These are phyloP conservation scores for Pseudonitzschia multiseries DNA, from an alignment of 108 stramenopile species.

Conservation along the genomic window DNA sequence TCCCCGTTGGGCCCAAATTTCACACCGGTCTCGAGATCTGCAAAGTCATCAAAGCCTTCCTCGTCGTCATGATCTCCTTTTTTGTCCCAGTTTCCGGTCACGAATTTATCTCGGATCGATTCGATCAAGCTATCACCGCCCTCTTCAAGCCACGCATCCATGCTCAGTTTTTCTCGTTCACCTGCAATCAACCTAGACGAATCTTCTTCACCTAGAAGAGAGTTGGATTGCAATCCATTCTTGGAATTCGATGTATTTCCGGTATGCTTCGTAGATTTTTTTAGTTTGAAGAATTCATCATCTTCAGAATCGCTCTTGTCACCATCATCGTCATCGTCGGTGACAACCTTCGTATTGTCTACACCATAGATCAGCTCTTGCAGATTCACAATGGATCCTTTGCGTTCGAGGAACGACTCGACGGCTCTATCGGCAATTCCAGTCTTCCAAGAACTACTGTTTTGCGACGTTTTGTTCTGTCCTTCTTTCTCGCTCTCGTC, in stretches of 20 bases:
- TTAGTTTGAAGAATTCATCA: conserved; percentile 48
- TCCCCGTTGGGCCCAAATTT: conserved; percentile 63
- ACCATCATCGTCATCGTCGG: conserved; percentile 51
- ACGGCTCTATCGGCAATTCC: conserved; percentile 72
- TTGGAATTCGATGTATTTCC: neutral
- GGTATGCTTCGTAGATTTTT: neutral
- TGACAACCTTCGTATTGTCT: conserved; percentile 43
- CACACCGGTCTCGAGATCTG: conserved; percentile 92
- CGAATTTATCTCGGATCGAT: conserved; percentile 87
- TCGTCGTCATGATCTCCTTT: conserved; percentile 38
- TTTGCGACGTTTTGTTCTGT: conserved; percentile 2
- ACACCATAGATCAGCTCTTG: conserved; percentile 82
- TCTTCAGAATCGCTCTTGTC: conserved; percentile 45
- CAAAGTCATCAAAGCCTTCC: conserved; percentile 86
- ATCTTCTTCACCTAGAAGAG: conserved; percentile 63
- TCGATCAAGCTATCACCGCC: conserved; percentile 79
- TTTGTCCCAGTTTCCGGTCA: conserved; percentile 93
- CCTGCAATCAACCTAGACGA: conserved; percentile 47
- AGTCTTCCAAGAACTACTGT: conserved; percentile 50
- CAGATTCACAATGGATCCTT: conserved; percentile 59
- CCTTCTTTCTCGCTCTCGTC: conserved; percentile 17
- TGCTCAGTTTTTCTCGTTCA: conserved; percentile 40
- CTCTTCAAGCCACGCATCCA: conserved; percentile 72
- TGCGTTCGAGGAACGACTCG: conserved; percentile 64
- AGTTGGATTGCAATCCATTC: neutral